These are phyloP conservation scores for Xylaria flabelliformis DNA, from an alignment of 495 filamentous ascomycete species.

Conservation along the genomic window DNA sequence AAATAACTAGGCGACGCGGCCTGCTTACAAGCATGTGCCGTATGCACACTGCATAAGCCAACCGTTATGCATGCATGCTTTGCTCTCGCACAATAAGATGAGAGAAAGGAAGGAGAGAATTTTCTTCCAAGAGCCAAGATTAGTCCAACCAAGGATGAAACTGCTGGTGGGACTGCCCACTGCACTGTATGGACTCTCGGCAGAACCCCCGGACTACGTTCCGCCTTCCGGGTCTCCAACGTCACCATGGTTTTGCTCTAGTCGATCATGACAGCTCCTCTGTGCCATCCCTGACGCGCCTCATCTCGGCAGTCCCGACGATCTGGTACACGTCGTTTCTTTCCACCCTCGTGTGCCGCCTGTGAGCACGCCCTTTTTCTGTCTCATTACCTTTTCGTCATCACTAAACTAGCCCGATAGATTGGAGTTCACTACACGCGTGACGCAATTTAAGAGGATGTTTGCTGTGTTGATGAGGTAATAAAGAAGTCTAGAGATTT, in stretches of 20 bases:
- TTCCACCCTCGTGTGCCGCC: not conserved
- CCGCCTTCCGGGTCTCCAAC: slow-evolving; percentile 20
- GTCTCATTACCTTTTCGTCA: not conserved
- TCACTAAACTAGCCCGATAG: not conserved
- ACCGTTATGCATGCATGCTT: not conserved
- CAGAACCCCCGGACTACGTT: slow-evolving; percentile 7
- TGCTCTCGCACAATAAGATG: not conserved
- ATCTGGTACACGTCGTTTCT: slow-evolving; percentile 24
- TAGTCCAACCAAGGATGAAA: not conserved
- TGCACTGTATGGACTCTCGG: slow-evolving; percentile 13
- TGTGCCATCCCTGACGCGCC: slow-evolving; percentile 16
- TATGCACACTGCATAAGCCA: not conserved
- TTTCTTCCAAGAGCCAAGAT: not conserved
- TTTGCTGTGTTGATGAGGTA: not conserved
- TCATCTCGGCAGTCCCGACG: slow-evolving; percentile 26
- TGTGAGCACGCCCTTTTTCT: not conserved
- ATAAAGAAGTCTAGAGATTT: not conserved
- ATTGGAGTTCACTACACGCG: not conserved
- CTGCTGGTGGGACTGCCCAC: not conserved
- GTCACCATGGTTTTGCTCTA: not conserved
- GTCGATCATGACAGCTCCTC: slow-evolving; percentile 13
- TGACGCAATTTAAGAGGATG: not conserved
- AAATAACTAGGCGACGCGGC: not conserved
- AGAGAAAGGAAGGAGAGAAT: not conserved
- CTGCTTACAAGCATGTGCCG: not conserved